Percentiles rank a stretch among this genome's conserved stretches.
These are phyloP conservation scores for Cylindrotheca fusiformis DNA, from an alignment of 108 stramenopile species.

Conservation along the genomic window DNA sequence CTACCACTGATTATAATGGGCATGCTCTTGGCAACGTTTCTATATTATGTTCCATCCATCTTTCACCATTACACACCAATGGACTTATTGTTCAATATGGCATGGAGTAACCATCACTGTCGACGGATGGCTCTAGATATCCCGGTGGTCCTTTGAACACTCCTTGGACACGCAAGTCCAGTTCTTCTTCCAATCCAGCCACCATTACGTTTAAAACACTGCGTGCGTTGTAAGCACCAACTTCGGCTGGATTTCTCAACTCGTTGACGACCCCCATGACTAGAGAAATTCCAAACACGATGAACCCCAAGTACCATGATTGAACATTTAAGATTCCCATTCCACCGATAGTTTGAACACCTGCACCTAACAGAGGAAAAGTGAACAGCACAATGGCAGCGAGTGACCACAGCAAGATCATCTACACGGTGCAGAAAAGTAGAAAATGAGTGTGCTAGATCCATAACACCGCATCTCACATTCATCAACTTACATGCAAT, in stretches of 20 bases:
- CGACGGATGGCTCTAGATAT: slow-evolving; percentile 25
- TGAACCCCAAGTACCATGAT: slow-evolving; percentile 45
- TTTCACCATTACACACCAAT: too few relatives aligned
- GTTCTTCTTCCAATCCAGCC: slow-evolving; percentile 67
- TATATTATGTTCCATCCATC: too few relatives aligned
- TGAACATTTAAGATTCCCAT: slow-evolving; percentile 41
- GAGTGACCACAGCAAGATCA: slow-evolving; percentile 67
- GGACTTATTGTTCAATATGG: too few relatives aligned
- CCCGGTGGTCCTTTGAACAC: slow-evolving; percentile 6
- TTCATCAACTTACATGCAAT: slow-evolving; percentile 1
- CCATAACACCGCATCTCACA: too few relatives aligned
- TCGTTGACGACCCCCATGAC: slow-evolving; percentile 70
- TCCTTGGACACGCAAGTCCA: slow-evolving; percentile 50
- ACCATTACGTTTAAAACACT: slow-evolving; percentile 75
- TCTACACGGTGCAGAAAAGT: too few relatives aligned
- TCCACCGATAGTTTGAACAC: slow-evolving; percentile 58
- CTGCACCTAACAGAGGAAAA: slow-evolving; percentile 82
- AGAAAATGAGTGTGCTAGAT: too few relatives aligned
- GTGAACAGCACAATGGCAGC: slow-evolving; percentile 55
- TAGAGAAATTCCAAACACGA: slow-evolving; percentile 68
- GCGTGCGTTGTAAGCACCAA: slow-evolving; percentile 83
- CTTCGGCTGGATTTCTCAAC: slow-evolving; percentile 50
- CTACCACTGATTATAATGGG: too few relatives aligned
- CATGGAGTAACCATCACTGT: slow-evolving; percentile 35
- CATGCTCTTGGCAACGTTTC: too few relatives aligned